Base-by-base conservation (phyloP, 2,329 filamentous ascomycete genomes). In the Fusarium coicis region DNA sequence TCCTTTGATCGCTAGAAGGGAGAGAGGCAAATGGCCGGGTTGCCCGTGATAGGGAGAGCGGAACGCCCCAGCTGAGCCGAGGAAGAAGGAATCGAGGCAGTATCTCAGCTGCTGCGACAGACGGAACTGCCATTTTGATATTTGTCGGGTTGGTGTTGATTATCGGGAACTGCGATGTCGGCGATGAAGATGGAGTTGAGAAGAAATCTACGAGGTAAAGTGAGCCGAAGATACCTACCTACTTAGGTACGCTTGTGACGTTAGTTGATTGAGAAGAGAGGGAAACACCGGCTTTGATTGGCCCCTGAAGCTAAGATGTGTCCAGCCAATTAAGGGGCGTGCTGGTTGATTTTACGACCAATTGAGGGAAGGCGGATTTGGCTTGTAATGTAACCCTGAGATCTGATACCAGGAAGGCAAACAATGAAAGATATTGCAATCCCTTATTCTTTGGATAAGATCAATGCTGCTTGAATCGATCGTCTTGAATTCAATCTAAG, bases 21-120 rank as follows among this genome's bases (percentile, higher is more conserved):
- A 58, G 40, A 46, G 72, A 68, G 50, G 70, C 66, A 21, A 75
- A 71, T 26, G 75, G 75, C 46, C 63, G 73, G 23, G 74, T 69
- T 32, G 70, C 68, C 65, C 66, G 76, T 58, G 74, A 79, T 49
- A 72, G 75, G 61, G 75, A 75, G 55, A 60, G 74, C 65, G 70
- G 80, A 74, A 79, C 77, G 71, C 63, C 75, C 88, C 88, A 90
- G 82, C 88, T 90, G 26, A 90, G 81, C 28, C 85, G 84, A 7
- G 88, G 88, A 21, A 89, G 85, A 18, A 90, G 81, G 68, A 89
- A 90, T 36, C 84, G 83, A 23, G 88, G 88, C 15, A 89, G 77
- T 42, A 84, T 79, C 64, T 86, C 84, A 4, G 80, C 77, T 15
- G 83, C 78, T 60, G 74, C 66, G 56, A 74, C 53, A 44, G 69